Base-by-base conservation (phyloP, 768 basidiomycete species). In the Russula vinacea region DNA sequence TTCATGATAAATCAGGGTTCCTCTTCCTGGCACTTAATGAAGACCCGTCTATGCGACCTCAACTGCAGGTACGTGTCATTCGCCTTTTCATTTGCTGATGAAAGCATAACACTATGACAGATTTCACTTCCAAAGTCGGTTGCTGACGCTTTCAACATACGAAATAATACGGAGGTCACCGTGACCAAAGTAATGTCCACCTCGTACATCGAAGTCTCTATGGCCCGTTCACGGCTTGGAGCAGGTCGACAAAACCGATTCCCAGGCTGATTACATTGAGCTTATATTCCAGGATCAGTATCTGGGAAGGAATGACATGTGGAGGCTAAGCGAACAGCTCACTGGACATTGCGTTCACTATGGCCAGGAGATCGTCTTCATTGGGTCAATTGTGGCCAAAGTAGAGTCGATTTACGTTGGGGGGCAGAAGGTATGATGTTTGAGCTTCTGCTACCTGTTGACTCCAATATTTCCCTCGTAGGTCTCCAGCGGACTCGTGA, bases 281-380 rank as follows among this genome's bases (percentile, higher is more conserved):
- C 82, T 98, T 62, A 86, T 86, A 52, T 98, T 98, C 71, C 90
- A 92, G 67, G 94, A 97, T 73, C 94, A 96, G 72, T 98, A 98
- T 73, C 80, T 98, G 17, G 96, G 95, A 17, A 85, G 97, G 52
- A 93, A 90, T 65, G 97, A 98, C 69, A 96, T 97, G 94, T 98
- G 95, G 93, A 80, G 94, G 54, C 80, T 98, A 9, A 87, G 86
- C n/a, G 86, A 89, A 72, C 81, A 87, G 56, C 80, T 98, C 17
- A 86, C 87, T 32, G 88, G 86, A 10, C 86, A 87, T 69, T 94
- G 92, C 71, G 78, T 97, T 24, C 89, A 93, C 71, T 81, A 84
- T 1, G 86, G 89, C 62, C 91, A 98, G 74, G 91, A 93, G 58
- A 81, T 98, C 29, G 81, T 84, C 2, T 94, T 97, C 72, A 84